Percentiles rank a stretch among this genome's conserved stretches.
These are phyloP conservation scores for Colletotrichum sp. DNA, from an alignment of 2,329 filamentous ascomycete species.

Conservation along the genomic window DNA sequence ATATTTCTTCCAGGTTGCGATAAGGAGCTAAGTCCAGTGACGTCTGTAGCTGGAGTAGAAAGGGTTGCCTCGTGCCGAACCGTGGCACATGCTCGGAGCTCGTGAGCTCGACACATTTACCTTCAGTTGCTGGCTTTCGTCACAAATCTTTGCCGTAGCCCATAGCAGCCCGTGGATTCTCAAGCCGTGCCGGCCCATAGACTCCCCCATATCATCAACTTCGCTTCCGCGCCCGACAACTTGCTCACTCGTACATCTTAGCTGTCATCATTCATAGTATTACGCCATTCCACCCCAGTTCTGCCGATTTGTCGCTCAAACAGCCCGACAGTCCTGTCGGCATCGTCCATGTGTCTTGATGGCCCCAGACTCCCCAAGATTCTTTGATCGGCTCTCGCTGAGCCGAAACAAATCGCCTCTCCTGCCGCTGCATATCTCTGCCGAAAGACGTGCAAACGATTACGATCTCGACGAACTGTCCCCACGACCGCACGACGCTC, in stretches of 20 bases:
- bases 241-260: background rate
- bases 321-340: background rate
- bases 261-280: background rate
- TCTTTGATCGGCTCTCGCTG: constrained; percentile 22
- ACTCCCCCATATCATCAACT: background rate
- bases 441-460: constrained; percentile 30
- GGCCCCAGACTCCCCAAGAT: constrained; percentile 18
- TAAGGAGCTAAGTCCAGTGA: background rate
- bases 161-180: background rate
- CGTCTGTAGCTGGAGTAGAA: background rate
- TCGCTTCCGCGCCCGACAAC: background rate
- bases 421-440: constrained; percentile 30
- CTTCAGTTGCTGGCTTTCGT: background rate
- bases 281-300: background rate
- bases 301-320: background rate
- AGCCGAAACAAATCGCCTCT: constrained; percentile 24
- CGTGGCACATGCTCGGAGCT: constrained; percentile 21
- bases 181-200: background rate
- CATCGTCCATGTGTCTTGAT: background rate
- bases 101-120: constrained; percentile 9
- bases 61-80: background rate
- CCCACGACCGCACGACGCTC: constrained; percentile 37
- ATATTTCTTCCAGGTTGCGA: background rate
- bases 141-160: background rate
- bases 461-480: constrained; percentile 45